Base-by-base conservation (phyloP, 139 green algal species). In the Gonium pectorale region DNA sequence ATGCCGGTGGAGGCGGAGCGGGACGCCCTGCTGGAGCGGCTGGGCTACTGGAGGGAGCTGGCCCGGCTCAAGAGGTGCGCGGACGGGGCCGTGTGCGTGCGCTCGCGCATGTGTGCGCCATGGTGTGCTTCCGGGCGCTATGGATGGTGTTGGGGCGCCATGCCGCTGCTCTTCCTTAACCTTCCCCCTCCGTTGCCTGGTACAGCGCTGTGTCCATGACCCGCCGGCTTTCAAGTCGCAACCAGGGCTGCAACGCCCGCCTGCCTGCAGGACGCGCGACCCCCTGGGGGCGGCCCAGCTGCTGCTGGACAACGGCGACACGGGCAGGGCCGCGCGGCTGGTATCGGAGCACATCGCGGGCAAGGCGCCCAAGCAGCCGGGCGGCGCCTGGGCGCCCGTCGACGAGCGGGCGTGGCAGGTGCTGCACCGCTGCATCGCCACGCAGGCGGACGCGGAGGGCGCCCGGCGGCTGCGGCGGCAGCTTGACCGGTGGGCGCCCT, bases 31-130 rank as follows among this genome's bases (percentile, higher is more conserved):
- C 49, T 80, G 40, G 44, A 35, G 5, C 40, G 21, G 51, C 24
- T 80, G 51, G 72, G 72, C 35, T 67, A 67, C 52, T 67, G 52
- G 72, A 40, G 72, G 51, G 72, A 80, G 72, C 72, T 29, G 72
- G 72, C 72, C 35, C 51, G 72, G 40, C 33, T 80, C 22, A 80
- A 80, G 52, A 29, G 72, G 72, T 67, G 35, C 35, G 70, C n/a
- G 7, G 60, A 5, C 7, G 60, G 29, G 8, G 54, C 17, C 15
- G 54, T 8, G 17, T 27, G 54, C 17, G 17, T n/a, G n/a, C n/a
- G n/a, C n/a, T n/a, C n/a, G n/a, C n/a, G n/a, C n/a, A n/a, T n/a
- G n/a, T n/a, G n/a, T n/a, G n/a, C n/a, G n/a, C n/a, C n/a, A n/a
- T n/a, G n/a, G n/a, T n/a, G n/a, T n/a, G n/a, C n/a, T n/a, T n/a